Evolutionary conservation across 1,284 basidiomycete species (phyloP).

Genomic region (Acaromyces ingoldii): DNA sequence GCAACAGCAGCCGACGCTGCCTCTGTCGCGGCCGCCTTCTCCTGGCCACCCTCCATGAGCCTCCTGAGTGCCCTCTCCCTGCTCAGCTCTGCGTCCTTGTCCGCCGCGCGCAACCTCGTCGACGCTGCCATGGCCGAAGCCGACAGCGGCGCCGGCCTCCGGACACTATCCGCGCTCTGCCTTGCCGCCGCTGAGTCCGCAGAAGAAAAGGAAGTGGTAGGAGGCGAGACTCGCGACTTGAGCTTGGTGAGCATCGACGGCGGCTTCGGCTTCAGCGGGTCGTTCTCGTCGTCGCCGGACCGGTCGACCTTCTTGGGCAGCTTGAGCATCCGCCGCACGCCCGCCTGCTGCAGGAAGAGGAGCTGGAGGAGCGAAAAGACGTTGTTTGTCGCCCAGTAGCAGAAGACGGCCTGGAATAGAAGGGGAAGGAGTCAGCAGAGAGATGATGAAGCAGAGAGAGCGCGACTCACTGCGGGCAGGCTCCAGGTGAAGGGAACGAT

Average conservation of each 20-base stretch:
- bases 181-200: no score
- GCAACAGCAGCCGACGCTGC: no score
- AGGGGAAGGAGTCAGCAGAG: not conserved
- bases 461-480: conserved; percentile 34
- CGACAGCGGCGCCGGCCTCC: no score
- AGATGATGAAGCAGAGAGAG: not conserved
- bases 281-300: conserved; percentile 4
- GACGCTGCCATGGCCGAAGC: no score
- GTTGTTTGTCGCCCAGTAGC: conserved; percentile 61
- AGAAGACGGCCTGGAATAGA: conserved; percentile 61
- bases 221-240: not conserved
- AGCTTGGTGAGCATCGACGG: no score
- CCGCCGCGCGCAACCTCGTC: no score
- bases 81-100: no score
- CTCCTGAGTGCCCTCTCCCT: no score
- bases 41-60: no score
- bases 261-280: no score
- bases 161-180: no score
- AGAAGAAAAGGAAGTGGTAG: not conserved
- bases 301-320: conserved; percentile 32
- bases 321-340: conserved; percentile 19
- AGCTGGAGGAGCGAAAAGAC: conserved; percentile 58
- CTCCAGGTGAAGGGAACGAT: conserved; percentile 62
- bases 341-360: conserved; percentile 24
- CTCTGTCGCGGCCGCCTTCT: no score